Conservation (phyloP, 164 flowering plant species). For the Platanus orientalis region DNA sequence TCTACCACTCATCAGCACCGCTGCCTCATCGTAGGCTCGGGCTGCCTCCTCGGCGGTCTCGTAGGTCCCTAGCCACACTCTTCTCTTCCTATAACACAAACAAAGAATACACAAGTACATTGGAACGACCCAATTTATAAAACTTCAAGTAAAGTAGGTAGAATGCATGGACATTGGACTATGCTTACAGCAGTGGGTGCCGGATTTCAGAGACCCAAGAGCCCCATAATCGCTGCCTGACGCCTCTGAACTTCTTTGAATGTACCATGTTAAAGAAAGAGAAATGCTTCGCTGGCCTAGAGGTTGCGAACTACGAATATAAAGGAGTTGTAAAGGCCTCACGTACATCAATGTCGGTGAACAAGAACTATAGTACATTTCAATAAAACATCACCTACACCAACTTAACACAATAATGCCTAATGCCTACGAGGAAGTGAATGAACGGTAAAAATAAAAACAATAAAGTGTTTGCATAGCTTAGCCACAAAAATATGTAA, state of each 20-base stretch:
- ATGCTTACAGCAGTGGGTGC: constrained; percentile 74
- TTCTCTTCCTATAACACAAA: constrained; percentile 48
- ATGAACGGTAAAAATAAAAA: too few species aligned
- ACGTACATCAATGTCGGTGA: constrained; percentile 14
- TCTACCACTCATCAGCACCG: constrained; percentile 65
- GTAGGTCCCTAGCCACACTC: constrained; percentile 83
- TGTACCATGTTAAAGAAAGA: constrained; percentile 49
- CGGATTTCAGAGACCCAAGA: constrained; percentile 92
- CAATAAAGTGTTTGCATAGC: too few species aligned
- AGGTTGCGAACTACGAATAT: neutral
- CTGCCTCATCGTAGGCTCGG: constrained; percentile 75
- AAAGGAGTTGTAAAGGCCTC: neutral
- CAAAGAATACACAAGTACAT: neutral
- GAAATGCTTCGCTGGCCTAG: neutral
- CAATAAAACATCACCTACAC: too few species aligned
- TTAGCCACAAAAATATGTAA: too few species aligned
- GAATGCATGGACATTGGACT: too few species aligned
- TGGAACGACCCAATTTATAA: neutral
- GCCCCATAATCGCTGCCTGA: constrained; percentile 91
- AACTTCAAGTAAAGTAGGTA: too few species aligned
- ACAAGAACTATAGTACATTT: too few species aligned
- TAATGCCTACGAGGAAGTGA: too few species aligned
- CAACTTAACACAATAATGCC: too few species aligned
- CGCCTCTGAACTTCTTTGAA: constrained; percentile 79
- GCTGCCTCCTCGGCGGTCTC: constrained; percentile 84